A percentile compares a stretch with the other conserved stretches of the same genome.
Conservation (phyloP, 306 rosid genomes). For the Calophaca sinica region DNA sequence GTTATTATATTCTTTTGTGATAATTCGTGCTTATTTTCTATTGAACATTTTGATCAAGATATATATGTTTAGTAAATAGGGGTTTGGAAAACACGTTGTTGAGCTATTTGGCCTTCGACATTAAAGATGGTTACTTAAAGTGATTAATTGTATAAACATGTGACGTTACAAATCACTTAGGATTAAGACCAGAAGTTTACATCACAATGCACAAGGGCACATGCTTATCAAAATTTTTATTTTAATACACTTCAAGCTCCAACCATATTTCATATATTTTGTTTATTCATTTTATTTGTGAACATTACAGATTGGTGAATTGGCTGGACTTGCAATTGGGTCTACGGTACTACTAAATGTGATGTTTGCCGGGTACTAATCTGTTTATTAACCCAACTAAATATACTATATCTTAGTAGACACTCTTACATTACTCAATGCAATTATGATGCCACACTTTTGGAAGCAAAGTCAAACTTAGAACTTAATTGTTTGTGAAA, state of each 20-base stretch:
- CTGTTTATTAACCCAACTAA: background rate
- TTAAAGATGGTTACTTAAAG: background rate
- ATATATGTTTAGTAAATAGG: too few species aligned
- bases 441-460: background rate
- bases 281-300: background rate
- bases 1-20: background rate
- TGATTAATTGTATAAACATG: too few species aligned
- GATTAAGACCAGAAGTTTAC: background rate
- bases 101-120: background rate
- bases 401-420: too few species aligned
- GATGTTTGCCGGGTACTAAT: conserved; percentile 72
- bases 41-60: too few species aligned
- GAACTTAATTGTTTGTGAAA: background rate
- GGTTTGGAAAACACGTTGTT: too few species aligned
- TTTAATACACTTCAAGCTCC: background rate
- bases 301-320: conserved; percentile 71
- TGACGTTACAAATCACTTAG: background rate
- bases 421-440: background rate
- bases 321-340: conserved; percentile 86
- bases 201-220: background rate
- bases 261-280: background rate
- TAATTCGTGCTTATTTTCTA: background rate
- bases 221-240: background rate
- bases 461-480: background rate
- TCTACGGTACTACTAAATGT: conserved; percentile 77